phyloP scores from a whole-genome alignment of 2,329 filamentous ascomycete species.

The Pseudogymnoascus sp. region DNA sequence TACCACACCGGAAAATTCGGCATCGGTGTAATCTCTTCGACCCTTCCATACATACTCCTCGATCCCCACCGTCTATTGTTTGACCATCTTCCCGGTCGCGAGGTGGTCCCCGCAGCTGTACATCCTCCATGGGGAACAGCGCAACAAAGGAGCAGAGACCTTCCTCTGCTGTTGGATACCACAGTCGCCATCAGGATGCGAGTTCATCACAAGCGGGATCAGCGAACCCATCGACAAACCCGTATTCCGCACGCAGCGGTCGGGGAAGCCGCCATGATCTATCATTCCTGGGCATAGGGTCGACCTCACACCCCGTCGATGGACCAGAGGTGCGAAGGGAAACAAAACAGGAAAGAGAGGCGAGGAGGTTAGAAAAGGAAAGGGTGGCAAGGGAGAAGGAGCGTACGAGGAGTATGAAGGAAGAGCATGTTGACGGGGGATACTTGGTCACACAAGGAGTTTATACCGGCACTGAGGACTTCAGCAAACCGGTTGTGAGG shows the following conservation, averaged over 20 bases:
- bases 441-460: constrained; percentile 90
- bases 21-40: constrained; percentile 1
- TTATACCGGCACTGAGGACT: constrained; percentile 89
- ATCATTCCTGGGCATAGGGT: constrained; percentile 26
- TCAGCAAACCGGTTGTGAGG: constrained; percentile 78
- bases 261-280: constrained; percentile 27
- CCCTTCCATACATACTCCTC: neutral
- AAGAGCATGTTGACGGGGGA: constrained; percentile 90
- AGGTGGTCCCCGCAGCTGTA: constrained; percentile 5
- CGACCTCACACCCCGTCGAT: constrained; percentile 19
- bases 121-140: constrained; percentile 12
- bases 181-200: constrained; percentile 5
- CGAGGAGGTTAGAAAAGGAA: constrained; percentile 75
- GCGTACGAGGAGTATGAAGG: constrained; percentile 78
- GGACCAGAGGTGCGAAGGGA: constrained; percentile 55
- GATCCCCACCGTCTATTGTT: neutral
- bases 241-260: constrained; percentile 22
- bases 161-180: neutral
- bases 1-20: neutral
- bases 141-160: constrained; percentile 9
- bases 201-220: constrained; percentile 21
- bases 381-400: constrained; percentile 68
- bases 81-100: constrained; percentile 7
- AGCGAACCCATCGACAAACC: constrained; percentile 11
- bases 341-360: constrained; percentile 86